Conservation (phyloP, 2,329 filamentous ascomycete species). For the Colletotrichum gigasporum region DNA sequence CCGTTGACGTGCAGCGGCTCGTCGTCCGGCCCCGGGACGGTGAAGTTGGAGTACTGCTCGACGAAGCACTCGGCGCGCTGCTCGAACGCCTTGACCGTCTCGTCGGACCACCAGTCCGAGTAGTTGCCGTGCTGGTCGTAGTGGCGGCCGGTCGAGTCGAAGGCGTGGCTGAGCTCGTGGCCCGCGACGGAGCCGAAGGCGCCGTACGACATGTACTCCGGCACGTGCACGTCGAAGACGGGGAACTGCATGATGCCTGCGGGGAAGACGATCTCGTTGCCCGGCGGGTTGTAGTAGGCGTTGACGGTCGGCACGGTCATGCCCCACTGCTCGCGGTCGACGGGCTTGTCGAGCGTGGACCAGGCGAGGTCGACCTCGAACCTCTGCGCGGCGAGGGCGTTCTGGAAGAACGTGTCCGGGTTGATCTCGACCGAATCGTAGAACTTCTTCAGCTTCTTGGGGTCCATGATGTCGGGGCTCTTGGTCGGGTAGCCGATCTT, state of each 20-base stretch:
- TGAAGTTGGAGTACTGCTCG: constrained; percentile 72
- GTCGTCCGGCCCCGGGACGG: constrained; percentile 63
- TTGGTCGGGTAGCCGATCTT: constrained; percentile 75
- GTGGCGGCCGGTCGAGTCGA: constrained; percentile 72
- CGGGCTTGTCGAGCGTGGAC: constrained; percentile 67
- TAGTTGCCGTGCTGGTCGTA: constrained; percentile 73
- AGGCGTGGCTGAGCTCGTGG: constrained; percentile 76
- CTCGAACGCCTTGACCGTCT: constrained; percentile 66
- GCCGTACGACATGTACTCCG: constrained; percentile 74
- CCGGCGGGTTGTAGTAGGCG: constrained; percentile 70
- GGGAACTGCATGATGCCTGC: constrained; percentile 77
- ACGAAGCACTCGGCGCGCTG: constrained; percentile 72
- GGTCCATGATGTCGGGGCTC: constrained; percentile 69
- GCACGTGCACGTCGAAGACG: constrained; percentile 69
- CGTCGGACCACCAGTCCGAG: constrained; percentile 73
- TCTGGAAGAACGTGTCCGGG: constrained; percentile 64
- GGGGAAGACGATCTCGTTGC: constrained; percentile 76
- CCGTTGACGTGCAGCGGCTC: constrained; percentile 71
- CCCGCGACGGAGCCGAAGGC: constrained; percentile 73
- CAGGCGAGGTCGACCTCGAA: constrained; percentile 61
- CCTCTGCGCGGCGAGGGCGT: constrained; percentile 59
- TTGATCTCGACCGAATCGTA: constrained; percentile 64
- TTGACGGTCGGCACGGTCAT: constrained; percentile 72
- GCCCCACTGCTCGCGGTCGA: constrained; percentile 67
- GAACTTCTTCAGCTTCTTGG: constrained; percentile 62